Base-by-base conservation (phyloP, 1,284 basidiomycete genomes). In the Pascua guehoae region DNA sequence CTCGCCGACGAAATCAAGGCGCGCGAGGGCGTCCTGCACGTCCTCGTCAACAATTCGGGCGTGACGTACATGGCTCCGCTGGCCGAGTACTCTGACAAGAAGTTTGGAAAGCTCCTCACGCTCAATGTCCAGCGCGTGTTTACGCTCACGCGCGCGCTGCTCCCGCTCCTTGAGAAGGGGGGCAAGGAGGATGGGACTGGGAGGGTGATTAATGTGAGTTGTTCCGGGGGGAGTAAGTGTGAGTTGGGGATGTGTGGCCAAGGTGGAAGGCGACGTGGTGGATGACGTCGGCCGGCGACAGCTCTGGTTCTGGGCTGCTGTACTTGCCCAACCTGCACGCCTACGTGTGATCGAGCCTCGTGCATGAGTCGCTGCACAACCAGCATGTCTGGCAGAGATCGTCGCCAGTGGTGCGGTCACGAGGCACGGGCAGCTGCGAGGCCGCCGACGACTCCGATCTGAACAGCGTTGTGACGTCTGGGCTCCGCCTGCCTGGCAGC, bases 171-270 rank as follows among this genome's bases (percentile, higher is more conserved):
- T 12, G 81, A 82, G 4, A 78, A 77, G 9, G 84, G 80, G 10
- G 81, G 80, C 1, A 73, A 78, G 57, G 73, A 77, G 40, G 78
- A 79, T n/a, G 81, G 81, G 2, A 63, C 68, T 1, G 73, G 81
- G 38, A 79, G 85, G 16, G 82, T 86, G 53, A 85, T 86, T 63
- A 86, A 86, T 57, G 84, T 85, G 56, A 54, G 81, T 71, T 4
- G n/a, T n/a, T n/a, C n/a, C n/a, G 24, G 24, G 24, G 24, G 24
- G 24, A 4, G 24, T 32, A 32, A 32, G 24, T 32, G 24, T n/a
- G 62, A 39, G 56, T 43, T 8, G 51, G 44, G 8, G 41, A 14
- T 16, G 54, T 14, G 16, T 58, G 62, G 18, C 46, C n/a, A n/a
- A n/a, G n/a, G n/a, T n/a, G n/a, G n/a, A 14, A 17, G 44, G 51